Conservation (phyloP, 345 rosid species). For the Pistacia vera region DNA sequence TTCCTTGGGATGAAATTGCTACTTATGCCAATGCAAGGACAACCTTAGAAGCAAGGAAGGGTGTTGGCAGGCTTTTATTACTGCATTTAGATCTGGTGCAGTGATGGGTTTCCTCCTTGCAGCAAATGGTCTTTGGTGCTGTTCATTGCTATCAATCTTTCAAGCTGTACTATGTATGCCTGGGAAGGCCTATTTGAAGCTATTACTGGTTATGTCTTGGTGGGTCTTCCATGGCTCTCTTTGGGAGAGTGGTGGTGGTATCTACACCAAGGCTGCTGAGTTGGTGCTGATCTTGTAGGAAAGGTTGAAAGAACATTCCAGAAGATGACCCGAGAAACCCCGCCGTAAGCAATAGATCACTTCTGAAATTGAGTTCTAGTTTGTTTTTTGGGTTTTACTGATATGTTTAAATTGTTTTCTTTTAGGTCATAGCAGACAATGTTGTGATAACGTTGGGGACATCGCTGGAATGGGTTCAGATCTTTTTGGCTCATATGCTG, state of each 20-base stretch:
- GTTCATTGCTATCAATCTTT: conserved; percentile 57
- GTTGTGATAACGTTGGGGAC: conserved; percentile 78
- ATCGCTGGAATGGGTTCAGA: conserved; percentile 89
- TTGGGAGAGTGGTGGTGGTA: conserved; percentile 82
- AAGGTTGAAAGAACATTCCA: conserved; percentile 77
- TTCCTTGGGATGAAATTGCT: conserved; percentile 56
- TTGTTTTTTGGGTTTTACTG: not conserved
- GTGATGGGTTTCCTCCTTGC: conserved; percentile 85
- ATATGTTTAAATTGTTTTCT: conserved; percentile 1
- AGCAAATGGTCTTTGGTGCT: conserved; percentile 72
- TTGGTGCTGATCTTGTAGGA: conserved; percentile 81
- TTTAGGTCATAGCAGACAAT: conserved; percentile 74
- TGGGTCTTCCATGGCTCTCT: conserved; percentile 83
- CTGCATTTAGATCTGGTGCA: conserved; percentile 68
- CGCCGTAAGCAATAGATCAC: conserved; percentile 47
- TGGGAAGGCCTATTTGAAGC: conserved; percentile 82
- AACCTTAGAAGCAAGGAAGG: conserved; percentile 51
- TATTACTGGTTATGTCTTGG: conserved; percentile 77
- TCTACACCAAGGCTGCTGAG: conserved; percentile 79
- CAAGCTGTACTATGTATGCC: conserved; percentile 68
- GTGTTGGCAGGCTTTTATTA: conserved; percentile 53
- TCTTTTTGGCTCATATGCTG: conserved; percentile 76
- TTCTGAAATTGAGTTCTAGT: not conserved
- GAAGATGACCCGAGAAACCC: conserved; percentile 85
- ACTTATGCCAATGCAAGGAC: conserved; percentile 57